Percentiles rank a stretch among this genome's conserved stretches.
phyloP scores from a whole-genome alignment of 140 eudicot genomes.

The Oenanthe javanica region DNA sequence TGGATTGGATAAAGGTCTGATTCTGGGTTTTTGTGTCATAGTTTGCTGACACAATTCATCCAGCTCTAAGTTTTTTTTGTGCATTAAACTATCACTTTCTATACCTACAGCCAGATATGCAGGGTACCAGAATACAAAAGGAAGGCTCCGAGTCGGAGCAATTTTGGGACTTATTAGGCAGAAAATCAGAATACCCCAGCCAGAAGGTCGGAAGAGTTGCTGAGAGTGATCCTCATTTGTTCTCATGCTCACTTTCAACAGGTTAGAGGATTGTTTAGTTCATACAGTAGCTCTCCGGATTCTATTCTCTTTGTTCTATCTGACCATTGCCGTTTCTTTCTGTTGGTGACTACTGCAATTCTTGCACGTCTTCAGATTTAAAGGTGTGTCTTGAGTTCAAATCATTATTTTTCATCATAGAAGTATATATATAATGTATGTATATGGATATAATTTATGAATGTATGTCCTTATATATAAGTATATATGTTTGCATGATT shows the following conservation, averaged over 20 bases:
- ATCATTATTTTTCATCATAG: not conserved
- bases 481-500: not conserved
- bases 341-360: slow-evolving; percentile 19
- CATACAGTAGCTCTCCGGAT: not conserved
- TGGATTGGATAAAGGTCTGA: slow-evolving; percentile 83
- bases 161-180: slow-evolving; percentile 91
- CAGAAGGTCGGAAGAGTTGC: slow-evolving; percentile 69
- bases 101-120: slow-evolving; percentile 79
- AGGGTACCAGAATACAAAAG: slow-evolving; percentile 51
- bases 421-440: not conserved
- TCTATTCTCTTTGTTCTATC: slow-evolving; percentile 13
- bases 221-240: slow-evolving; percentile 91
- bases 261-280: slow-evolving; percentile 29
- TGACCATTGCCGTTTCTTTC: slow-evolving; percentile 16
- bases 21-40: not conserved
- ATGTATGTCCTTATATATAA: not conserved
- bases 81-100: slow-evolving; percentile 7
- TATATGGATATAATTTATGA: not conserved
- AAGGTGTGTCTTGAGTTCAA: slow-evolving; percentile 48
- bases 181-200: slow-evolving; percentile 75
- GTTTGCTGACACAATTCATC: not conserved
- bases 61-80: not conserved
- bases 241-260: slow-evolving; percentile 59
- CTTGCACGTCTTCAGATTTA: slow-evolving; percentile 45
- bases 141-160: slow-evolving; percentile 91